Base-by-base conservation (phyloP, 805 yeast genomes). In the Candida vaughaniae region DNA sequence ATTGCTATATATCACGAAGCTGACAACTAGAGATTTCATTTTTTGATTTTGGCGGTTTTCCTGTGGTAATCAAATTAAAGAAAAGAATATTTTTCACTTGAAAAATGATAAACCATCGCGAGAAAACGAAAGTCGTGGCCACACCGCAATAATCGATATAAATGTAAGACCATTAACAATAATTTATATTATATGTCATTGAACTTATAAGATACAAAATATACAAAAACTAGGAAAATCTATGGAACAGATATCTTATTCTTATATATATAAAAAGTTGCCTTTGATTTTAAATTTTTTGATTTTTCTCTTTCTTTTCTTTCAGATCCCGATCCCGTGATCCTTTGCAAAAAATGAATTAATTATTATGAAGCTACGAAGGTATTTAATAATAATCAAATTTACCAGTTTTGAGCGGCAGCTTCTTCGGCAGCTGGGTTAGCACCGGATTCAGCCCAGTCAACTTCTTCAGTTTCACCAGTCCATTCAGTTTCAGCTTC, bases 381-480 rank as follows among this genome's bases (percentile, higher is more conserved):
- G 19, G 14, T 25, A 10, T 19, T 20, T 27, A 18, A n/a, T n/a
- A 12, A 31, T 31, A 22, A 28, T 29, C 35, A 36, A 35, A 52
- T 40, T 64, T 66, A 68, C 74, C 74, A 69, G 58, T 63, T 64
- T 46, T 69, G 58, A 56, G 73, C 71, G 64, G 82, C 88, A 66
- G 85, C 87, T 76, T 83, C 84, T 76, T 81, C 87, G 62, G 80
- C 87, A 53, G 73, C 74, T 52, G 73, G 69, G 51, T 71, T 64
- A 58, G 69, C 77, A 57, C 70, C 73, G 47, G 73, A 64, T 48
- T 65, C 71, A 60, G 81, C 81, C 79, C 83, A 82, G 69, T 78
- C 88, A 60, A 71, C 82, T 51, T 69, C 76, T 60, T 71, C 78
- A 49, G 75, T 75, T 62, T 73, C 78, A 62, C 71, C 71, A 55